Evolutionary conservation across 176 grass and related monocot species (phyloP).

Genomic region (Zoysia pacifica): DNA sequence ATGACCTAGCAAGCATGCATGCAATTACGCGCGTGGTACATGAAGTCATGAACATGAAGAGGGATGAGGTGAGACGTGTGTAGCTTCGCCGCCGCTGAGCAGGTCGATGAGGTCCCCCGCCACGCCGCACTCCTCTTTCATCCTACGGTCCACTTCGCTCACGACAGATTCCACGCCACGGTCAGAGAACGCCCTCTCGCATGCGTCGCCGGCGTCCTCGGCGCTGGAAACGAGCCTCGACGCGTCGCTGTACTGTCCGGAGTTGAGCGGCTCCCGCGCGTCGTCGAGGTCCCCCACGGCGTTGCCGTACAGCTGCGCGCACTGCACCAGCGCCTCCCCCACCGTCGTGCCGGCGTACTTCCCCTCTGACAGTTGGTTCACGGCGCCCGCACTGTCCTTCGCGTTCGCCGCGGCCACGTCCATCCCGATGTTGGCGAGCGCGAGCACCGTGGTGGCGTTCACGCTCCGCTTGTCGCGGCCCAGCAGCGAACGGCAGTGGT

Average conservation of each 20-base stretch:
- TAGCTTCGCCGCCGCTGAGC: background rate
- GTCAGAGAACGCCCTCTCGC: slow-evolving; percentile 13
- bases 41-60: background rate
- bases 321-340: slow-evolving; percentile 6
- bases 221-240: background rate
- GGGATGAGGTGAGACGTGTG: background rate
- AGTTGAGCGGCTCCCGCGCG: background rate
- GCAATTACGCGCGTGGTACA: background rate
- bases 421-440: slow-evolving; percentile 15
- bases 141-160: background rate
- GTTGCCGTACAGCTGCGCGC: background rate
- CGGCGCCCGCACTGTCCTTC: background rate
- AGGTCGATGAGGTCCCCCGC: background rate
- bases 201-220: background rate
- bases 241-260: background rate
- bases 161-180: background rate
- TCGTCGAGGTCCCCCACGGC: background rate
- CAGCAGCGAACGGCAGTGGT: background rate
- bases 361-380: background rate
- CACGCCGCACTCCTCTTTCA: background rate
- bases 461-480: background rate
- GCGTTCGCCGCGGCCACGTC: background rate
- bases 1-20: background rate
- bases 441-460: background rate
- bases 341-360: background rate